phyloP scores from a whole-genome alignment of 2,329 filamentous ascomycete genomes.

The Pseudogymnoascus sp. region DNA sequence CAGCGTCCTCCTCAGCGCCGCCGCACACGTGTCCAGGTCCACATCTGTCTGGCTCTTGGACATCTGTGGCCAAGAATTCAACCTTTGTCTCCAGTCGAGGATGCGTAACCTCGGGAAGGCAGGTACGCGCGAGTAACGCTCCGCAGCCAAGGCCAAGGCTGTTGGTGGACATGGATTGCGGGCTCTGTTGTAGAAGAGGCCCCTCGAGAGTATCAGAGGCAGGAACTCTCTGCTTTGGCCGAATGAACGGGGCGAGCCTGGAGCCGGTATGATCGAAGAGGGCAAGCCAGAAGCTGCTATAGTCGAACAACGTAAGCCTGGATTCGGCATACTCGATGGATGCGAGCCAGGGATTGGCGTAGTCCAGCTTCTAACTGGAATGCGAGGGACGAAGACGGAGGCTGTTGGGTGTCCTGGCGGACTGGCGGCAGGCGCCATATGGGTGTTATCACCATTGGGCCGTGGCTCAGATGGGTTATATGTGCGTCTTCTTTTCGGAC shows the following conservation, averaged over 20 bases:
- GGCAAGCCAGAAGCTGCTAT: not conserved
- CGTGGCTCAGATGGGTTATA: not conserved
- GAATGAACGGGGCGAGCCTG: not conserved
- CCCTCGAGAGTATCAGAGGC: not conserved
- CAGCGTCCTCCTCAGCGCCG: not conserved
- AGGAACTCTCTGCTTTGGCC: not conserved
- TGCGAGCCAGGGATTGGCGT: not conserved
- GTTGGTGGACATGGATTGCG: not conserved
- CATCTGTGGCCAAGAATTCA: not conserved
- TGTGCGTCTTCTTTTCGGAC: not conserved
- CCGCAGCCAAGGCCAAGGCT: not conserved
- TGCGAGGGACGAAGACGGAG: not conserved
- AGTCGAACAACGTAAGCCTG: not conserved
- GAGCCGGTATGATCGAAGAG: not conserved
- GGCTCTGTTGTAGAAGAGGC: not conserved
- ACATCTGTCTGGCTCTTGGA: not conserved
- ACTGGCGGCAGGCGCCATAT: not conserved
- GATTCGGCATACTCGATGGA: not conserved
- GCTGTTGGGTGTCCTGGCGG: not conserved
- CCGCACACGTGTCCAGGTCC: not conserved
- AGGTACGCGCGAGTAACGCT: not conserved
- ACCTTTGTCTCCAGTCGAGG: not conserved
- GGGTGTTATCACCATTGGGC: not conserved
- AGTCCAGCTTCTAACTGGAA: not conserved
- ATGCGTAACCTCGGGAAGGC: not conserved